Base-by-base conservation (phyloP, 768 basidiomycete species). In the Russula emetica region DNA sequence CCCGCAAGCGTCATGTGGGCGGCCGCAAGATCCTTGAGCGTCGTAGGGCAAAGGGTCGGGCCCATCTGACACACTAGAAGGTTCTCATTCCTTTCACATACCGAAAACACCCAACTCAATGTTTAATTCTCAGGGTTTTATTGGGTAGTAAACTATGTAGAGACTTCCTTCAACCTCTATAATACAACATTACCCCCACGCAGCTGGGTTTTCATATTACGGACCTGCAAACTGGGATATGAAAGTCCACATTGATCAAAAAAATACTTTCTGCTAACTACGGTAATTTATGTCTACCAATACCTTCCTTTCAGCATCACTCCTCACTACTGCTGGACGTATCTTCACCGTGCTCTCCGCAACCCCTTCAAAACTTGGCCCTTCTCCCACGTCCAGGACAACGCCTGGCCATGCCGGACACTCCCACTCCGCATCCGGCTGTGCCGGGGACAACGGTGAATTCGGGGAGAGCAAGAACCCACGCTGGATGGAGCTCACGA, bases 11-110 rank as follows among this genome's bases (percentile, higher is more conserved):
- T 69, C 83, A 80, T 10, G 80, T 82, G 26, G 78, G 82, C 40
- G 94, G 93, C 3, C 82, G 87, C 67, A 91, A 83, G 69, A 82
- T 92, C 49, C 77, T 98, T 57, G 80, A 74, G 26, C 80, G 90
- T 58, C 82, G 95, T 61, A 78, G 82, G 67, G 79, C 78, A 40
- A 94, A 89, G 78, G 90, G 92, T 10, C 82, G 95, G 63, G 83
- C 83, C 75, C 90, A 82, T 74, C 77, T 97, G 66, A 86, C 82
- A 59, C 94, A 98, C 76, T 98, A 77, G 49, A 56, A 64, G 59
- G 63, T 61, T 28, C 5, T 50, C 14, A 28, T 32, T 13, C 22
- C 8, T 13, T 28, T 8, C 9, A 0, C 16, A 22, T 40, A 20
- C 49, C 6, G 2, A 45, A 24, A 18, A 26, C 9, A 1, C 2